A percentile compares a stretch with the other conserved stretches of the same genome.
phyloP scores from a whole-genome alignment of 2,329 filamentous ascomycete genomes.

The Trichoderma afroharzianum region DNA sequence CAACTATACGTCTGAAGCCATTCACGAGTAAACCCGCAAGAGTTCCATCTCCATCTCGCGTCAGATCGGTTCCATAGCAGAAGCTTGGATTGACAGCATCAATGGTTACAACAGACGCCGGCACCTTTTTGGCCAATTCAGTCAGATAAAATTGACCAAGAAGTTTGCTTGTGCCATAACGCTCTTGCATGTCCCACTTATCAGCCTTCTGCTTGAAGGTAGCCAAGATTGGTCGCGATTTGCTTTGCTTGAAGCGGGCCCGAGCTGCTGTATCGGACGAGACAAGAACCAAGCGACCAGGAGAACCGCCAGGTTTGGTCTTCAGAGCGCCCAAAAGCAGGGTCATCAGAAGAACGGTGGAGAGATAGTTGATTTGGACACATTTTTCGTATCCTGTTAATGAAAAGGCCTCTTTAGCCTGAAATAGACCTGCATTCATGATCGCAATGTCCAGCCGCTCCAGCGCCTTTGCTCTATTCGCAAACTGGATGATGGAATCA shows the following conservation, averaged over 20 bases:
- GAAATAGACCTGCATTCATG: not conserved
- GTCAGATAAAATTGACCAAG: not conserved
- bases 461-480: not conserved
- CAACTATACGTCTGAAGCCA: not conserved
- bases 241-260: not conserved
- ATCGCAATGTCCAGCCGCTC: constrained; percentile 1
- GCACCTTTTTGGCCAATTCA: not conserved
- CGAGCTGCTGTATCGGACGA: not conserved
- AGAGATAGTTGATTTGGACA: constrained; percentile 6
- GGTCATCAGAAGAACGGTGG: not conserved
- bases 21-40: not conserved
- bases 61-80: not conserved
- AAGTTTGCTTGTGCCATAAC: constrained; percentile 1
- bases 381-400: not conserved
- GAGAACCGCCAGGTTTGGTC: not conserved
- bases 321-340: not conserved
- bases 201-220: not conserved
- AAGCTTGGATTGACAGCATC: constrained; percentile 1
- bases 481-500: not conserved
- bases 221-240: not conserved
- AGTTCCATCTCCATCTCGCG: not conserved
- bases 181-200: not conserved
- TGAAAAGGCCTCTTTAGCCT: not conserved
- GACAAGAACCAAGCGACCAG: not conserved
- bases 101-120: not conserved